Base-by-base conservation (phyloP, 768 basidiomycete genomes). In the Mycena pura region DNA sequence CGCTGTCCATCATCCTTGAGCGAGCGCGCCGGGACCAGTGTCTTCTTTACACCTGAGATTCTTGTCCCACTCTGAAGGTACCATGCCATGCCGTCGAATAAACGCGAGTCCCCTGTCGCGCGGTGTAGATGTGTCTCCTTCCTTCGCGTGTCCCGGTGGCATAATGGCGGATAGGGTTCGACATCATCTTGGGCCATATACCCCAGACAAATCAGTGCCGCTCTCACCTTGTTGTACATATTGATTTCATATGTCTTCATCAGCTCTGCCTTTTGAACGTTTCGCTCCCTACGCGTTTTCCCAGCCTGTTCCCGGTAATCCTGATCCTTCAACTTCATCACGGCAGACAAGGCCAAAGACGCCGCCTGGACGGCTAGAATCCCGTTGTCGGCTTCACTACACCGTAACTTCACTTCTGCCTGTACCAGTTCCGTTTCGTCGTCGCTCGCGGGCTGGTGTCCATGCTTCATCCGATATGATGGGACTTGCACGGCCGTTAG, bases 51-150 rank as follows among this genome's bases (percentile, higher is more conserved):
- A n/a, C n/a, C 34, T 2, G 39, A 39, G 13, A 31, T 25, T 9
- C n/a, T 45, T n/a, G 27, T 17, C 2, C 40, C 53, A 32, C 40
- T 55, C 41, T 55, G 53, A 6, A 55, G 28, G 22, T 55, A 45
- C 53, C 53, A 55, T 31, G 53, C 53, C 8, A 41, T 55, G 10
- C 53, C 53, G 27, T 55, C 53, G 29, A 55, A 55, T 2, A 55
- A 17, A 6, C 53, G 53, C n/a, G 53, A 55, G 27, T 55, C 53
- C 15, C 53, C 53, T 15, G 9, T 55, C 5, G 53, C 41, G 40
- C 53, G 53, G 22, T 38, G 53, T 55, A n/a, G n/a, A n/a, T n/a
- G n/a, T n/a, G n/a, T n/a, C n/a, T n/a, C n/a, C n/a, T n/a, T n/a
- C n/a, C n/a, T n/a, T n/a, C n/a, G n/a, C n/a, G n/a, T n/a, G 27